Evolutionary conservation across 2,329 filamentous ascomycete species (phyloP).

Genomic region (Cercospora brassicicola): DNA sequence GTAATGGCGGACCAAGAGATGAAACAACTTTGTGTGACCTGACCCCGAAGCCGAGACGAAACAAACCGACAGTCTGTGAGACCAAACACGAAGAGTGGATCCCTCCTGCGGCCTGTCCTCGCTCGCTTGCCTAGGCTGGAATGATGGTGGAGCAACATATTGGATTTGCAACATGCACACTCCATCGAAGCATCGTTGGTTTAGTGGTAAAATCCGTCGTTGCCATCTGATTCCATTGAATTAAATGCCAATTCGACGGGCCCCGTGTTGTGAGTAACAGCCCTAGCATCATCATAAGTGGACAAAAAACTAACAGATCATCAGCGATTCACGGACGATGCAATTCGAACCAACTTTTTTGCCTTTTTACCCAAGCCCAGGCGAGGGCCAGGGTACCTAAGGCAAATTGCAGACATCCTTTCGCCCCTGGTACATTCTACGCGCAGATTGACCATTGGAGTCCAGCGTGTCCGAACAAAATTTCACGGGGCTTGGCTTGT

Average conservation of each 20-base stretch:
- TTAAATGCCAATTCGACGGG: too few relatives aligned
- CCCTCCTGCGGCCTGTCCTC: background rate
- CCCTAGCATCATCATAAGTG: background rate
- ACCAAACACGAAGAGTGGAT: background rate
- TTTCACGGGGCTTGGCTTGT: background rate
- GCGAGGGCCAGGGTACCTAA: background rate
- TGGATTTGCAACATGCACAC: fast-evolving
- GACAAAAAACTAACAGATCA: background rate
- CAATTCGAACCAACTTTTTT: background rate
- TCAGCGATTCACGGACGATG: background rate
- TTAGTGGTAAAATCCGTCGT: background rate
- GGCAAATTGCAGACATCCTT: background rate
- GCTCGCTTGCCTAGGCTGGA: background rate
- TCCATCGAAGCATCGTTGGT: background rate
- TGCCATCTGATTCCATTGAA: background rate
- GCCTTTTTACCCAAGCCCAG: background rate
- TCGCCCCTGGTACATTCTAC: background rate
- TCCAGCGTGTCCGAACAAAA: background rate
- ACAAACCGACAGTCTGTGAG: background rate
- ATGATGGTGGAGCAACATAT: background rate
- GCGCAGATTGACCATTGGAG: background rate
- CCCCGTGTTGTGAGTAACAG: background rate
- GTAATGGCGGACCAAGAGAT: background rate
- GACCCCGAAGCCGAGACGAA: background rate
- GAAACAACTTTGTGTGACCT: background rate